Percentiles rank a stretch among this genome's conserved stretches.
Conservation (phyloP, 1,284 basidiomycete genomes). For the Pascua sp. region DNA sequence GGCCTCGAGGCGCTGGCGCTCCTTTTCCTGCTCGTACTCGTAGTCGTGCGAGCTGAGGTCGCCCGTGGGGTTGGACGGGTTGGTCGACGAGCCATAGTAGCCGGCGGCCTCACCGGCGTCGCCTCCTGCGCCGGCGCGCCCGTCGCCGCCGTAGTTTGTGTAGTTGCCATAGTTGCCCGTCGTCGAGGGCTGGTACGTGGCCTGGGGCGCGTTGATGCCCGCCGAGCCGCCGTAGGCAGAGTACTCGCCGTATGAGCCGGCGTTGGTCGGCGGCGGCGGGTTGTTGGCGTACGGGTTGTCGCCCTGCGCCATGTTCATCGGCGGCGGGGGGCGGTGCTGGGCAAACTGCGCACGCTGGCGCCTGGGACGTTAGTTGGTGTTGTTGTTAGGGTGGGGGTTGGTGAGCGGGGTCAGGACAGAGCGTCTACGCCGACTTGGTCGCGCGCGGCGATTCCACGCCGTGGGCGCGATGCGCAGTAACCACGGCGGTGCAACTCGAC, state of each 20-base stretch:
- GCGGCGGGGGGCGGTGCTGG: constrained; percentile 32
- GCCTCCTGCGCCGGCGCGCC: not conserved
- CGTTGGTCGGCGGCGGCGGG: constrained; percentile 26
- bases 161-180: constrained; percentile 30
- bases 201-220: constrained; percentile 15
- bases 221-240: not conserved
- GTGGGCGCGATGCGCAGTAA: no score
- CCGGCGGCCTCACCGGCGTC: constrained; percentile 34
- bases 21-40: constrained; percentile 34
- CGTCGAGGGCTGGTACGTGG: constrained; percentile 40
- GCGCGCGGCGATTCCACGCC: no score
- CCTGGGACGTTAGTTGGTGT: constrained; percentile 10
- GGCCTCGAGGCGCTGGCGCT: not conserved
- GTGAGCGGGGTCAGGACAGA: not conserved
- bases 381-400: not conserved
- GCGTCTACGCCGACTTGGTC: no score
- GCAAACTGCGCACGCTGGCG: constrained; percentile 26
- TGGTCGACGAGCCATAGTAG: constrained; percentile 24
- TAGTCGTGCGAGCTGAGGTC: constrained; percentile 37
- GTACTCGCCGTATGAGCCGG: constrained; percentile 17
- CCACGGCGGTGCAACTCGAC: no score
- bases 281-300: constrained; percentile 26
- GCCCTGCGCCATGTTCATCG: not conserved
- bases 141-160: not conserved
- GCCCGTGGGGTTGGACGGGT: not conserved